Base-by-base conservation (phyloP, 2,329 filamentous ascomycete genomes). In the Calonectria pseudoturangicola region DNA sequence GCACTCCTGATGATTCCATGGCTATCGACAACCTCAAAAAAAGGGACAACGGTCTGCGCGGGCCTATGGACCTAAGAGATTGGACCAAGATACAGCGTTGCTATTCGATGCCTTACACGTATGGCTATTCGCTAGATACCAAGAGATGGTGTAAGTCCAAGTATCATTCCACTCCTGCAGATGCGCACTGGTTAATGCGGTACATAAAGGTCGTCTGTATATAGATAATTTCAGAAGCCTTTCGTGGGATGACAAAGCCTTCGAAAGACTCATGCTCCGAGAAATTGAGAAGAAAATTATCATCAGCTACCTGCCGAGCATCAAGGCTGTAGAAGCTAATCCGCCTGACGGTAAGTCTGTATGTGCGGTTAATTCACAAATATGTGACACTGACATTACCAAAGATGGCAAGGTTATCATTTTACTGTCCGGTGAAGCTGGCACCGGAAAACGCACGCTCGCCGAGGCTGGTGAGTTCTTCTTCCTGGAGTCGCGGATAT, bases 391-490 rank as follows among this genome's bases (percentile, higher is more conserved):
- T 76, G 8, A 77, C 43, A 12, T 2, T 1, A 9, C 13, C 15
- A 16, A 10, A 73, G 74, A 70, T 0, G 70, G 63, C 7, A 85
- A 84, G 0, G 70, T 85, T 0, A 73, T 83, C 10, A 76, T 85
- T 4, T 77, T 86, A 0, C 71, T 86, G 0, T 80, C 81, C 30
- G 84, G 84, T 0, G 27, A 82, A 69, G 18, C 75, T 0, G 84
- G 84, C 1, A 79, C 82, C 0, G 84, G 84, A 48, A 86, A 86
- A 72, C 87, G 84, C 1, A 69, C 84, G 16, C 86, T 84, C 0
- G 85, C 84, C 3, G 84, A 86, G 66, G 72, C 73, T 8, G 58
- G 73, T 76, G 60, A 1, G 56, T 2, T 0, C 5, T 10, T 10
- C 30, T 16, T 30, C 28, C 21, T 41, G 1, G 13, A 4, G 16